Base-by-base conservation (phyloP, 1,139 yeast species). In the Pichia sp. region DNA sequence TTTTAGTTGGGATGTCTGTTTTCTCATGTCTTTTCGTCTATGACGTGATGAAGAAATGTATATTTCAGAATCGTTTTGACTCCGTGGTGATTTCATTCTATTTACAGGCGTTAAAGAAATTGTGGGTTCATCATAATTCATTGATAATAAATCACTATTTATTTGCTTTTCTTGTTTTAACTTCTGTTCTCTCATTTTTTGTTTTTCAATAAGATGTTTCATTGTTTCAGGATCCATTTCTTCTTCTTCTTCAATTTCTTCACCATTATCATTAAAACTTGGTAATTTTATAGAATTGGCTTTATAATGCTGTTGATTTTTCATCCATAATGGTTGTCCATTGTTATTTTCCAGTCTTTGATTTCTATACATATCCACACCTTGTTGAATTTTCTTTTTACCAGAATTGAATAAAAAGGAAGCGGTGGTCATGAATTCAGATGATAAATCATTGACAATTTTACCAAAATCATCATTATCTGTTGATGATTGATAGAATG, bases 261-360 rank as follows among this genome's bases (percentile, higher is more conserved):
- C 33, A 13, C 25, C 31, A 6, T 31, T 32, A 11, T 37, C 14
- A 22, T 21, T n/a, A n/a, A n/a, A n/a, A 24, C 9, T 16, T 2
- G 72, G 73, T 11, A 62, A 59, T 28, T 51, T 51, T 43, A 59
- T 64, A 31, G 68, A 65, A 39, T 69, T 71, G 1, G 56, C 56
- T 45, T 70, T 74, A 56, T 76, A 72, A 53, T 57, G 68, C 35
- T 63, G 69, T 54, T 74, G 80, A 48, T 75, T 72, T 45, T 68
- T 70, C 91, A 86, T 81, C 95, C 95, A 86, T 3, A 82, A 78
- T 0, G 95, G 95, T 46, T 72, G 63, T 14, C 74, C 73, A 41
- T 69, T 69, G 37, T 59, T 59, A n/a, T 51, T 53, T 26, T 52
- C 53, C 40, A 53, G 47, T 40, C 53, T 56, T 31, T 57, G 63